phyloP scores from a whole-genome alignment of 495 filamentous ascomycete species.

The Daldinia grandis region DNA sequence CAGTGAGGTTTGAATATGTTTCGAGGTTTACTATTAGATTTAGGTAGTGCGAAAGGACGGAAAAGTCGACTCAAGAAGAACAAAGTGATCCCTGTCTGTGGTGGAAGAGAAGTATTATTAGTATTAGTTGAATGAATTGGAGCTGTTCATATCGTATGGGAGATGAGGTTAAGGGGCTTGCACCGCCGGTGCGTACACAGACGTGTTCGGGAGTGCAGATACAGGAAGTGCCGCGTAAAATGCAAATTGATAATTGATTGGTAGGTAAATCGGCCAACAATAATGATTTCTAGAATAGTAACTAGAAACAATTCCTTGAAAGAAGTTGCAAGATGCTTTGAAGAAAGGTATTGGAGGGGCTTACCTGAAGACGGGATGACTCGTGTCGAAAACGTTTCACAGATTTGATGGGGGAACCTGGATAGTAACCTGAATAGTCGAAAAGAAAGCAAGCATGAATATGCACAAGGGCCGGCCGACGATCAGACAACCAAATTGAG shows the following conservation, averaged over 20 bases:
- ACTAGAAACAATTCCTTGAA: constrained; percentile 20
- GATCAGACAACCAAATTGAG: constrained; percentile 39
- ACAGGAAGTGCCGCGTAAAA: constrained; percentile 10
- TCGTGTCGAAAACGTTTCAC: constrained; percentile 47
- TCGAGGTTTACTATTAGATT: not conserved
- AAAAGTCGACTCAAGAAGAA: not conserved
- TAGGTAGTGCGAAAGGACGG: not conserved
- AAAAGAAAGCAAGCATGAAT: constrained; percentile 38
- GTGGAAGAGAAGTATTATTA: not conserved
- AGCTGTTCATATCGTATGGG: not conserved
- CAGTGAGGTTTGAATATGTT: constrained; percentile 14
- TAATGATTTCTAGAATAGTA: constrained; percentile 10
- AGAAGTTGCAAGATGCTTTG: not conserved
- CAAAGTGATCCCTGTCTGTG: not conserved
- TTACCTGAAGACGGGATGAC: constrained; percentile 37
- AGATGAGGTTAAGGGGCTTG: constrained; percentile 26
- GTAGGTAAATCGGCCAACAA: constrained; percentile 10
- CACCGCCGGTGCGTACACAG: constrained; percentile 14
- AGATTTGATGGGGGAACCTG: constrained; percentile 19
- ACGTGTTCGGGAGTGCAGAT: constrained; percentile 16
- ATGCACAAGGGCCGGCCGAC: constrained; percentile 29
- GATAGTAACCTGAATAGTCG: constrained; percentile 24
- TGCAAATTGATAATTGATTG: constrained; percentile 28
- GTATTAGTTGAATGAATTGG: not conserved
- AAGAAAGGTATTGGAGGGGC: constrained; percentile 28